Evolutionary conservation across 164 flowering plant genomes (phyloP).

Genomic region (Dillenia suffruticosa): DNA sequence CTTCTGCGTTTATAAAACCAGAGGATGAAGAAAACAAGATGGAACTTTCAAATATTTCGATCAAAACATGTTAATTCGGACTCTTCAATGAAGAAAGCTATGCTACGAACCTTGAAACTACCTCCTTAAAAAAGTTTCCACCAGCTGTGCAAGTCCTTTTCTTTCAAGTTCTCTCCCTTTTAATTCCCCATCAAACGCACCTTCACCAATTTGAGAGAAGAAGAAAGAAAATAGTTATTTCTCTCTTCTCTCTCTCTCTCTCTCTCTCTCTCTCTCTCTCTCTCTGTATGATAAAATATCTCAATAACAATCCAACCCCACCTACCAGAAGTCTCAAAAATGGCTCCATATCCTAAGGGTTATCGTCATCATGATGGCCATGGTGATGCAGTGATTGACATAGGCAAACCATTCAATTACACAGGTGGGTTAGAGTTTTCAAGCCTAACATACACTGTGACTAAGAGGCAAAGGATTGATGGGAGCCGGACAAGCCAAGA

Average conservation of each 20-base stretch:
- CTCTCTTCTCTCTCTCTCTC: conserved; percentile 1
- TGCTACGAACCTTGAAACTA: conserved; percentile 26
- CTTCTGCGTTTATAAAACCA: neutral
- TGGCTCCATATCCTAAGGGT: conserved; percentile 14
- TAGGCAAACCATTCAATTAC: conserved; percentile 36
- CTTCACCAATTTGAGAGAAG: conserved; percentile 12
- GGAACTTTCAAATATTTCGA: conserved; percentile 14
- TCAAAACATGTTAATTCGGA: conserved; percentile 26
- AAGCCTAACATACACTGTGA: conserved; percentile 51
- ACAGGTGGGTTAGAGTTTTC: conserved; percentile 58
- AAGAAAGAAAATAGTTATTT: neutral
- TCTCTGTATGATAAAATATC: neutral
- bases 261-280: neutral
- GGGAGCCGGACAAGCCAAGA: conserved; percentile 50
- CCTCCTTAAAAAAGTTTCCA: conserved; percentile 21
- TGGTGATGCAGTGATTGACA: conserved; percentile 38
- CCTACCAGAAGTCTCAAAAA: neutral
- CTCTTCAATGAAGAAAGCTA: conserved; percentile 30
- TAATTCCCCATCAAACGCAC: conserved; percentile 8
- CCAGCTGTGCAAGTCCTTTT: conserved; percentile 14
- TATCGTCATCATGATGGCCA: conserved; percentile 4
- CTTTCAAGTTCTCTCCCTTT: conserved; percentile 7
- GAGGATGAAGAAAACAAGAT: conserved; percentile 26
- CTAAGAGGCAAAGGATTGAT: conserved; percentile 34
- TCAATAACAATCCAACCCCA: neutral